Evolutionary conservation across 2,329 filamentous ascomycete genomes (phyloP).

Genomic region (Monilinia fructigena): DNA sequence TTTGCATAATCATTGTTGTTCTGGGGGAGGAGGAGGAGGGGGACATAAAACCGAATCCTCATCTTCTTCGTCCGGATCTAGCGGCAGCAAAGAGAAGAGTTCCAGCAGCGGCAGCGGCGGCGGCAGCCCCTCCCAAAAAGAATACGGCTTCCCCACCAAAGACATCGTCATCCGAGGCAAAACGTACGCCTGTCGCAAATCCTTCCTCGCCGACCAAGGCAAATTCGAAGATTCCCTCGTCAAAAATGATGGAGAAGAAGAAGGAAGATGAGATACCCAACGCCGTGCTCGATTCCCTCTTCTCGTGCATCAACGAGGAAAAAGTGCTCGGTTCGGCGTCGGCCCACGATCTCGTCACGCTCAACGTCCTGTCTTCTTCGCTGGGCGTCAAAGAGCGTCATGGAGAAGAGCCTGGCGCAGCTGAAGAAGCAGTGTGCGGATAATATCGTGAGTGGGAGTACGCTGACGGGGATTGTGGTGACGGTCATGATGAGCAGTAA

Average conservation of each 20-base stretch:
- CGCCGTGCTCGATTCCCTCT: conserved; percentile 30
- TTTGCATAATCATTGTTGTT: conserved; percentile 21
- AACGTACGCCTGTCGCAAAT: conserved; percentile 31
- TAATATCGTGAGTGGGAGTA: neutral
- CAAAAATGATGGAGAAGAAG: conserved; percentile 36
- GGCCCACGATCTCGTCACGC: conserved; percentile 33
- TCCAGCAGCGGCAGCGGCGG: neutral
- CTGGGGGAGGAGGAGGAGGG: neutral
- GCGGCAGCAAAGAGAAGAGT: conserved; percentile 9
- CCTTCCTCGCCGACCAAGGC: conserved; percentile 31
- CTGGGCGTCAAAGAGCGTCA: conserved; percentile 31
- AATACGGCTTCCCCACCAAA: conserved; percentile 33
- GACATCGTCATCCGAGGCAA: conserved; percentile 35
- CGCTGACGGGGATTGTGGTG: conserved; percentile 26
- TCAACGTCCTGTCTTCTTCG: conserved; percentile 32
- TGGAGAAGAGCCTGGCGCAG: conserved; percentile 27
- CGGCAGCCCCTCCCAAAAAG: conserved; percentile 3
- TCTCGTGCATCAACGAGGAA: conserved; percentile 37
- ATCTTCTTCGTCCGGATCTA: neutral
- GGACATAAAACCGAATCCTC: neutral
- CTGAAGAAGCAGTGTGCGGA: conserved; percentile 28
- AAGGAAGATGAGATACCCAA: conserved; percentile 32
- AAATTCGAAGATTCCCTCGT: conserved; percentile 36
- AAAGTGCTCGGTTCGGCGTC: conserved; percentile 21
- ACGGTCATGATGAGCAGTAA: conserved; percentile 29